Conservation (phyloP, 2,329 filamentous ascomycete species). For the Conoideocrella luteorostrata region DNA sequence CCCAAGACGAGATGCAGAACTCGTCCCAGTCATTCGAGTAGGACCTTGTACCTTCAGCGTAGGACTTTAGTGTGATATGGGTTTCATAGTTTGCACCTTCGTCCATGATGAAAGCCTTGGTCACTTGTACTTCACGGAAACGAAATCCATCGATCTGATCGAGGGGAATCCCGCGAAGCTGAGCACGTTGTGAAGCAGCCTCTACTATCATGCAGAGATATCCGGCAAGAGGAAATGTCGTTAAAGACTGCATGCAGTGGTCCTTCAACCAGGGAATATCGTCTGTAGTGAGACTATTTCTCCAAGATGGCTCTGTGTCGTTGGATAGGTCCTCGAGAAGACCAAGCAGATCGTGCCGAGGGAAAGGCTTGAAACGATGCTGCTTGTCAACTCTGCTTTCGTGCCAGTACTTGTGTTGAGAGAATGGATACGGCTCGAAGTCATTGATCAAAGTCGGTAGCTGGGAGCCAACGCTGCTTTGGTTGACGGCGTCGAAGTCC, state of each 20-base stretch:
- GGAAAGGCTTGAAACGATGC: conserved; percentile 34
- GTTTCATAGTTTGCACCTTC: conserved; percentile 20
- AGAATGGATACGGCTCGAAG: conserved; percentile 42
- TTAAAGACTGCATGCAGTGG: conserved; percentile 50
- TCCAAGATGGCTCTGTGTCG: conserved; percentile 41
- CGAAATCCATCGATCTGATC: conserved; percentile 16
- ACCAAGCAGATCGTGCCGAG: conserved; percentile 41
- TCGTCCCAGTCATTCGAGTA: conserved; percentile 45
- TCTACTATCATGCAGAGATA: conserved; percentile 46
- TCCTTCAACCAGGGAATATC: conserved; percentile 52
- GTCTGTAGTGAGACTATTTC: conserved; percentile 39
- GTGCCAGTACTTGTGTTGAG: conserved; percentile 40
- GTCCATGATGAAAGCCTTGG: conserved; percentile 21
- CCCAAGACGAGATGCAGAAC: conserved; percentile 51
- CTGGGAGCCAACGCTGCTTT: conserved; percentile 13
- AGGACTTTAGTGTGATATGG: conserved; percentile 17
- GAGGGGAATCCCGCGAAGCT: conserved; percentile 14
- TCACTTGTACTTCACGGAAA: conserved; percentile 21
- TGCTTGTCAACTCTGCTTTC: conserved; percentile 37
- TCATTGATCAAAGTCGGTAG: conserved; percentile 30
- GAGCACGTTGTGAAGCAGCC: conserved; percentile 32
- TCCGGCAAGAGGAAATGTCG: conserved; percentile 49
- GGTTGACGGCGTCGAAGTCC: conserved; percentile 41
- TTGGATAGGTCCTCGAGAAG: conserved; percentile 36
- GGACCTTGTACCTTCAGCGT: conserved; percentile 20